These are phyloP conservation scores for Sclerotinia borealis DNA, from an alignment of 2,329 filamentous ascomycete species.

Conservation along the genomic window DNA sequence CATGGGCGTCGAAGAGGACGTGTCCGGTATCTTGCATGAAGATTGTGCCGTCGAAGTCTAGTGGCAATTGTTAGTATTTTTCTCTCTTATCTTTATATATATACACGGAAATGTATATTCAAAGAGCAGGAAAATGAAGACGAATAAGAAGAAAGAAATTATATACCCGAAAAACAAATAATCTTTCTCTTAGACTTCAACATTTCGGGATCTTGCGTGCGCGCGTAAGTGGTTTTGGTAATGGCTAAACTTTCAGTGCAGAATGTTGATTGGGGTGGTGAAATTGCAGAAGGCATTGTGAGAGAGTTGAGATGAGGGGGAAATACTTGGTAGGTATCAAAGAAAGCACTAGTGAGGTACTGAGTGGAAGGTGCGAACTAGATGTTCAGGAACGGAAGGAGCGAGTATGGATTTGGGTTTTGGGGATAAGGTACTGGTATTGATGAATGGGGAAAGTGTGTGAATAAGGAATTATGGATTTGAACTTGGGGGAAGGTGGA, in stretches of 20 bases:
- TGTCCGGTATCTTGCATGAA: conserved; percentile 68
- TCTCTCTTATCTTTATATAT: background rate
- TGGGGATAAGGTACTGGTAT: background rate
- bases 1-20: conserved; percentile 60
- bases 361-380: background rate
- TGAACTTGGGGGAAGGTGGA: background rate
- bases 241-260: conserved; percentile 30
- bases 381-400: background rate
- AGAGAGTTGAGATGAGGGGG: background rate
- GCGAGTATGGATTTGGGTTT: background rate
- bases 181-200: conserved; percentile 47
- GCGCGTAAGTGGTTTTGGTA: conserved; percentile 24
- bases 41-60: conserved; percentile 67
- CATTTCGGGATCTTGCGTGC: conserved; percentile 24
- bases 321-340: background rate
- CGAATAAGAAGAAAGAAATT: background rate
- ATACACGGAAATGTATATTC: background rate
- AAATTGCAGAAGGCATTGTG: conserved; percentile 38
- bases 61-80: conserved; percentile 12
- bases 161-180: conserved; percentile 51
- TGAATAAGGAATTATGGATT: background rate
- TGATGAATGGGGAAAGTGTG: background rate
- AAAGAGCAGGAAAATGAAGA: background rate
- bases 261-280: conserved; percentile 31
- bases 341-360: background rate